phyloP scores from a whole-genome alignment of 148 eudicot genomes.

The Camellia lanceoleosa region DNA sequence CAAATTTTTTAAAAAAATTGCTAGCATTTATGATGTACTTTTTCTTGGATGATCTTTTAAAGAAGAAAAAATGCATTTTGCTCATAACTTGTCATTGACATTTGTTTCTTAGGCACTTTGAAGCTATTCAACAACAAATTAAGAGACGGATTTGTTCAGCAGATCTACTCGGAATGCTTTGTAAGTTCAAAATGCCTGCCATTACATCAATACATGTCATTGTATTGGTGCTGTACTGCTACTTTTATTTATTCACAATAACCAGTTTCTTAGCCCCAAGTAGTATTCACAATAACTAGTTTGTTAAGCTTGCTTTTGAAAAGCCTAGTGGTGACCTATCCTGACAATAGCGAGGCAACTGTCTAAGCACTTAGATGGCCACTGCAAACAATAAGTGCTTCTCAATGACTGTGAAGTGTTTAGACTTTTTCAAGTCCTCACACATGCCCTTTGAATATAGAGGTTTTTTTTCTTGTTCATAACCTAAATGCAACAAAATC shows the following conservation, averaged over 20 bases:
- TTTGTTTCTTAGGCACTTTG: conserved; percentile 67
- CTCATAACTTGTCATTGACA: not conserved
- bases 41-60: not conserved
- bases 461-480: no score
- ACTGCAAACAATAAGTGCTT: no score
- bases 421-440: no score
- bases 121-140: conserved; percentile 53
- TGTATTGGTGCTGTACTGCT: no score
- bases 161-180: conserved; percentile 56
- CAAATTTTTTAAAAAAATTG: not conserved
- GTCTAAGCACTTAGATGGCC: no score
- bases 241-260: not conserved
- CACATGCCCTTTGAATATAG: no score
- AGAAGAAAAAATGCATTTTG: not conserved
- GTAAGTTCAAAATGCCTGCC: conserved; percentile 46
- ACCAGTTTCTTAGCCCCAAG: not conserved
- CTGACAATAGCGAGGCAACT: no score
- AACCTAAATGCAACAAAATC: no score
- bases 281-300: not conserved
- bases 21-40: conserved; percentile 3
- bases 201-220: not conserved
- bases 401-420: no score
- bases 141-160: conserved; percentile 39
- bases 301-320: no score
- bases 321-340: no score